phyloP scores from a whole-genome alignment of 129 eudicot species.

The Sambucus nigra region DNA sequence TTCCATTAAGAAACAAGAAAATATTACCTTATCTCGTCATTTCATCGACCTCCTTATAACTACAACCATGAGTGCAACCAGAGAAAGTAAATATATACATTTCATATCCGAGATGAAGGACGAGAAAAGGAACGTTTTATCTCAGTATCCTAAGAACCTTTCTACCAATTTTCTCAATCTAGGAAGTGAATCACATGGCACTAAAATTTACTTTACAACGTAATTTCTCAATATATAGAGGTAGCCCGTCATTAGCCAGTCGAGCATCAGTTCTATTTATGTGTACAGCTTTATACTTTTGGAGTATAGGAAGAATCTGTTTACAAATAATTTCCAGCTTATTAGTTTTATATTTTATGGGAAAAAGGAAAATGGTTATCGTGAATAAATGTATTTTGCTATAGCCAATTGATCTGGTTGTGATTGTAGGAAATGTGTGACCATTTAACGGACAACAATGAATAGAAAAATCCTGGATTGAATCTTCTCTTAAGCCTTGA shows the following conservation, averaged over 20 bases:
- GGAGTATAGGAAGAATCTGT: slow-evolving; percentile 87
- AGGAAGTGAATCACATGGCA: slow-evolving; percentile 65
- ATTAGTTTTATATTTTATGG: too few species aligned
- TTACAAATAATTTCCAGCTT: neutral
- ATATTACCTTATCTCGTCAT: too few species aligned
- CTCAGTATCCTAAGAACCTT: slow-evolving; percentile 55
- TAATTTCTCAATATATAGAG: slow-evolving; percentile 60
- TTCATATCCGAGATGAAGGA: slow-evolving; percentile 90
- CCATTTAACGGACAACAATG: too few species aligned
- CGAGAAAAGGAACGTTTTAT: slow-evolving; percentile 72
- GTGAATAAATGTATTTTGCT: too few species aligned
- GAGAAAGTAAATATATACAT: slow-evolving; percentile 98
- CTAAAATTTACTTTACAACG: slow-evolving; percentile 79
- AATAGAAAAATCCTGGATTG: too few species aligned
- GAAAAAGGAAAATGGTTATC: too few species aligned
- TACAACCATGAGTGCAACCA: slow-evolving; percentile 93
- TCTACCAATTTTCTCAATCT: slow-evolving; percentile 80
- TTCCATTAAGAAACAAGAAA: too few species aligned
- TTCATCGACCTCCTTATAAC: slow-evolving; percentile 67
- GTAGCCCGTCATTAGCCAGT: slow-evolving; percentile 81
- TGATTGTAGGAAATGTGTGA: too few species aligned
- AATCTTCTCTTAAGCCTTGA: too few species aligned
- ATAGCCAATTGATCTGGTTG: too few species aligned
- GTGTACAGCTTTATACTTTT: slow-evolving; percentile 71
- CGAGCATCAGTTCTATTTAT: slow-evolving; percentile 88